Base-by-base conservation (phyloP, 2,329 filamentous ascomycete genomes). In the Sporothrix globosa region DNA sequence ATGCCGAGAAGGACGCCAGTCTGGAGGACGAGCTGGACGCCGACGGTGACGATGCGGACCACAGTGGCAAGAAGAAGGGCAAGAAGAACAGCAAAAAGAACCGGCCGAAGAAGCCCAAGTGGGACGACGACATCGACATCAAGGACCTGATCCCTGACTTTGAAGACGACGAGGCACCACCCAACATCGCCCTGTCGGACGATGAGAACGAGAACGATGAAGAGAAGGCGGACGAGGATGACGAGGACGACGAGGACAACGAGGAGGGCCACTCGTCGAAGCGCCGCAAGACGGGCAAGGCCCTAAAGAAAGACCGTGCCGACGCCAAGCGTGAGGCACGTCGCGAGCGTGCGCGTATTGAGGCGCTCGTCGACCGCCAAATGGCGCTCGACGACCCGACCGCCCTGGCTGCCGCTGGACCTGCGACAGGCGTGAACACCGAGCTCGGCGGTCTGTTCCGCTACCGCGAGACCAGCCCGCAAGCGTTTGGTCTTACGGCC, bases 81-180 rank as follows among this genome's bases (percentile, higher is more conserved):
- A 74, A 80, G 68, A 53, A 54, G 9, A 89, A 87, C 78, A 34
- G 34, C 34, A 34, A 34, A 34, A 89, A 87, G 77, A 90, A 86
- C 77, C 85, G 85, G 73, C 81, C 86, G 11, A 93, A 92, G 84
- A 97, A 97, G 82, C 93, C 92, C 11, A 92, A 89, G 73, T 99
- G 95, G 91, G 92, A 97, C 76, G 93, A 98, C 77, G 96, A 99
- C 78, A 97, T 99, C 76, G 94, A 98, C 78, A 98, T 99, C 82
- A 93, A 91, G 72, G 95, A 97, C 79, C 85, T 97, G 67, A 83
- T 97, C 39, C 93, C 93, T 1, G 92, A 97, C 72, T 97, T 96
- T 77, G 88, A 92, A 24, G 91, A 92, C 34, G 87, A 87, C 7
- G 82, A 85, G 19, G 78, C 61, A 27, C 86, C 60, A 30, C 86